These are phyloP conservation scores for Phytopythium vexans DNA, from an alignment of 352 stramenopile genomes.

Conservation along the genomic window DNA sequence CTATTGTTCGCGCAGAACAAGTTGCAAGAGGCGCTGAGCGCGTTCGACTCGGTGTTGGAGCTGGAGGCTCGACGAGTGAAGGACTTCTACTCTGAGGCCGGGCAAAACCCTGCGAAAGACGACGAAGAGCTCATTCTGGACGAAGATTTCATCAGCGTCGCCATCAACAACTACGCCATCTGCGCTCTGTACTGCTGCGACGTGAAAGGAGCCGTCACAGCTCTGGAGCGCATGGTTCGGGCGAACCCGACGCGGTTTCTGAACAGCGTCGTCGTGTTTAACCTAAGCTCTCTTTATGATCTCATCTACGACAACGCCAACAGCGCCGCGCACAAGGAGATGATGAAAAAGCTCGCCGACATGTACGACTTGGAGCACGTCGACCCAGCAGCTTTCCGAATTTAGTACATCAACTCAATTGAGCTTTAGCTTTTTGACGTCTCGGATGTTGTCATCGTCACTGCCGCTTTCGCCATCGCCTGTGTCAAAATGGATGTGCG, in stretches of 20 bases:
- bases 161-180: constrained; percentile 82
- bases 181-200: constrained; percentile 82
- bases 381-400: constrained; percentile 60
- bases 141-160: constrained; percentile 62
- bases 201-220: constrained; percentile 61
- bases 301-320: constrained; percentile 73
- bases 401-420: constrained; percentile 24
- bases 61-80: constrained; percentile 15
- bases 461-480: constrained; percentile 5
- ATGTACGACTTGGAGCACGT: constrained; percentile 78
- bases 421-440: constrained; percentile 16
- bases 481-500: constrained; percentile 38
- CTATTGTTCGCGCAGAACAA: constrained; percentile 78
- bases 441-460: constrained; percentile 16
- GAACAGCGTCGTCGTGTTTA: constrained; percentile 72
- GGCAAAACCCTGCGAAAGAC: constrained; percentile 10
- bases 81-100: neutral
- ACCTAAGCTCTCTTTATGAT: constrained; percentile 81
- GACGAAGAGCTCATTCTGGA: constrained; percentile 53
- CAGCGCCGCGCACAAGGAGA: constrained; percentile 76
- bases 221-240: constrained; percentile 70
- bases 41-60: constrained; percentile 67
- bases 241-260: constrained; percentile 67
- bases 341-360: constrained; percentile 78
- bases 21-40: constrained; percentile 69